Base-by-base conservation (phyloP, 441 rosid genomes). In the Erodium texanum region DNA sequence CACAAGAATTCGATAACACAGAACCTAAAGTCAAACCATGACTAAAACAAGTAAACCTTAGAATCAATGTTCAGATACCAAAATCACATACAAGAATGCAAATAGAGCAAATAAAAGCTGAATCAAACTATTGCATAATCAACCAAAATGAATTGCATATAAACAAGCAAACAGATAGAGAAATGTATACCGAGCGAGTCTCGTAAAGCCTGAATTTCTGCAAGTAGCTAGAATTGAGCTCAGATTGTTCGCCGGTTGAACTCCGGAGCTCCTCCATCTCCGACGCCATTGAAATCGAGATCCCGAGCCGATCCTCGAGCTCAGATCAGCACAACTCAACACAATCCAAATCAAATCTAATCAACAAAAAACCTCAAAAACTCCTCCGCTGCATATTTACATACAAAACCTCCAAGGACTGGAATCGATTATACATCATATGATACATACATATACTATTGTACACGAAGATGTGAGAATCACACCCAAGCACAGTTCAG, bases 131-230 rank as follows among this genome's bases (percentile, higher is more conserved):
- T 0, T 32, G 36, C 6, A 32, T 32, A 32, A 32, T 32, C 36
- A 32, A 32, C 29, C 29, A 27, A 27, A 27, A 27, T 1, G 29
- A 27, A 27, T 27, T 4, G 7, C 8, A 15, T 23, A 19, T 16
- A 6, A 65, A 7, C 24, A 15, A 15, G 20, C 52, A 38, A 18
- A 27, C 36, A 32, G 2, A 32, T 32, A 32, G 36, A 3, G 36
- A 18, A 23, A 7, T 8, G n/a, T 9, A 2, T 77, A 88, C 94
- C 84, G 92, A 83, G 69, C 86, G 82, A 27, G 94, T 88, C 76
- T 88, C 92, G 72, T 83, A 88, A 12, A 88, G 88, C 73, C 79
- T 77, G 76, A 88, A 88, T 66, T 86, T 86, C 70, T 85, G 89
- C 63, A 88, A 77, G 67, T 70, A 81, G 32, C 74, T 73, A 36